phyloP scores from a whole-genome alignment of 768 basidiomycete genomes.

The Lactarius tabidus region DNA sequence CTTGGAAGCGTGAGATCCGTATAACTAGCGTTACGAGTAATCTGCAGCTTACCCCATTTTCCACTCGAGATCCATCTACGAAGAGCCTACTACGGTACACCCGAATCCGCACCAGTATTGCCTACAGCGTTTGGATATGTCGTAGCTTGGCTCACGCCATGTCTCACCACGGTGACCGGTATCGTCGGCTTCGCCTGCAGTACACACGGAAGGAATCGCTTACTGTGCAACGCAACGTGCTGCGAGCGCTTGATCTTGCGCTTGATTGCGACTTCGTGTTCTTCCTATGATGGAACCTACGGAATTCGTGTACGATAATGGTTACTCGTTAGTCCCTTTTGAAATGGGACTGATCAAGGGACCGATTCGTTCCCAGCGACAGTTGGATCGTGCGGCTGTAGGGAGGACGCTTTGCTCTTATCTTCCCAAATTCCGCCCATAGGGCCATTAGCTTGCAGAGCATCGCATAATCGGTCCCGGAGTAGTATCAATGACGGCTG shows the following conservation, averaged over 20 bases:
- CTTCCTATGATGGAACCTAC: no score
- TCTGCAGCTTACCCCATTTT: background rate
- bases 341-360: no score
- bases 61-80: conserved; percentile 23
- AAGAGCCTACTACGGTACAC: conserved; percentile 36
- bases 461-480: no score
- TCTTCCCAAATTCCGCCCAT: no score
- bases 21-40: background rate
- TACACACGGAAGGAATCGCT: background rate
- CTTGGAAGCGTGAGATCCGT: background rate
- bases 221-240: conserved; percentile 3
- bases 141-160: conserved; percentile 30
- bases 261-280: background rate
- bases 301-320: background rate
- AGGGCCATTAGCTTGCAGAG: no score
- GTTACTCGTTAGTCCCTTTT: no score
- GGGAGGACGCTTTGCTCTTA: no score
- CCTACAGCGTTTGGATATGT: conserved; percentile 36
- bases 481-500: no score
- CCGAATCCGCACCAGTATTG: conserved; percentile 31
- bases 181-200: conserved; percentile 43
- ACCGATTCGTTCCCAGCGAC: no score
- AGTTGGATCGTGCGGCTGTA: no score
- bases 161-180: conserved; percentile 45
- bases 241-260: conserved; percentile 26